A percentile compares a stretch with the other conserved stretches of the same genome.
phyloP scores from a whole-genome alignment of 805 yeast genomes.

The Metschnikowia kofuensis region DNA sequence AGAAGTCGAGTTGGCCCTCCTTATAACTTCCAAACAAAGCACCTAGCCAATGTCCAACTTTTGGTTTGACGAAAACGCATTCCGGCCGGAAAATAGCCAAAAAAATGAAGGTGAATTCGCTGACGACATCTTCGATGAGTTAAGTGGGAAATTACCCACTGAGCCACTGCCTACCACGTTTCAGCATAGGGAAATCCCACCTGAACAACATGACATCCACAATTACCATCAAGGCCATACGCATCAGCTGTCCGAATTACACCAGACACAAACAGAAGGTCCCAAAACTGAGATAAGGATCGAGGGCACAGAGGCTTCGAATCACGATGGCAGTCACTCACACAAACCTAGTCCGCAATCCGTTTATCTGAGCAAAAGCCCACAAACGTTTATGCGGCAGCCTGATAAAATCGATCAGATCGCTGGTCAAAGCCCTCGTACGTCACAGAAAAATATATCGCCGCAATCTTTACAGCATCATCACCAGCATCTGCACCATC shows the following conservation, averaged over 20 bases:
- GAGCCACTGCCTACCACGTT: slow-evolving; percentile 6
- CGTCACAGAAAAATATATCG: slow-evolving; percentile 2
- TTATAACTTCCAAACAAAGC: neutral
- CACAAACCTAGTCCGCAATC: slow-evolving; percentile 2
- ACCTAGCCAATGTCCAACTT: slow-evolving; percentile 15
- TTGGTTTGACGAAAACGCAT: slow-evolving; percentile 20
- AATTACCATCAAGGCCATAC: slow-evolving; percentile 11
- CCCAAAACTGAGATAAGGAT: slow-evolving; percentile 3
- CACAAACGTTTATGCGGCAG: slow-evolving; percentile 22
- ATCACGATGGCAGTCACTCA: slow-evolving; percentile 2
- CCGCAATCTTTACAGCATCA: slow-evolving; percentile 8
- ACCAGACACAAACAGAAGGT: neutral
- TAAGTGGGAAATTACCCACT: neutral
- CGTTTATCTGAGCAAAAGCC: slow-evolving; percentile 10
- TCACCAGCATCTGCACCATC: slow-evolving; percentile 5
- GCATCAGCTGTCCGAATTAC: slow-evolving; percentile 13
- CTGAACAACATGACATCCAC: slow-evolving; percentile 16
- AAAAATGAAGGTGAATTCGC: slow-evolving; percentile 9
- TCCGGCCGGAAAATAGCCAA: slow-evolving; percentile 11
- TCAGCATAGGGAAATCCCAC: slow-evolving; percentile 6
- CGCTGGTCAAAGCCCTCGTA: slow-evolving; percentile 7
- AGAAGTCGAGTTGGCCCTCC: slow-evolving; percentile 1
- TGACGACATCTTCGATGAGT: slow-evolving; percentile 15
- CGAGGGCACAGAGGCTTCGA: slow-evolving; percentile 1
- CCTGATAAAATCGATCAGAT: slow-evolving; percentile 1